Conservation (phyloP, 2,329 filamentous ascomycete genomes). For the Endocalyx cinctus region DNA sequence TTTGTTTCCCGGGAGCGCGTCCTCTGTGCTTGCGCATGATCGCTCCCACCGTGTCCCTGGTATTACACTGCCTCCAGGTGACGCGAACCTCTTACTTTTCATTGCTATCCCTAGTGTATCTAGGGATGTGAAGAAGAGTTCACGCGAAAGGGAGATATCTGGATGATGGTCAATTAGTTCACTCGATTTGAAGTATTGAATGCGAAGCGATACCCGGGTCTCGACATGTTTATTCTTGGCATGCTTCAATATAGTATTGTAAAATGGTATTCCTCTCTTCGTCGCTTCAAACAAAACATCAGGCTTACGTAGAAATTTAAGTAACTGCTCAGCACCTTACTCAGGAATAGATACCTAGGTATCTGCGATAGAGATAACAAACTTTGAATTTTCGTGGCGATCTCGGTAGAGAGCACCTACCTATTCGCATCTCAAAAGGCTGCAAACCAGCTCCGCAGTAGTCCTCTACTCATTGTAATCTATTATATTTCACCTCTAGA, state of each 20-base stretch:
- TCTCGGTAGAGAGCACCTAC: too few relatives aligned
- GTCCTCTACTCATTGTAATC: too few relatives aligned
- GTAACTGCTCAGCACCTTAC: too few relatives aligned
- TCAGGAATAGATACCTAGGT: too few relatives aligned
- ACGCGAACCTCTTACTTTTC: slow-evolving; percentile 63
- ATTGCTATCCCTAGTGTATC: slow-evolving; percentile 50
- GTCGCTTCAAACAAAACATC: neutral
- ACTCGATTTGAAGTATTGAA: neutral
- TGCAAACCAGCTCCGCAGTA: too few relatives aligned
- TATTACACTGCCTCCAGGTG: slow-evolving; percentile 71
- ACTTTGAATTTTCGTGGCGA: too few relatives aligned
- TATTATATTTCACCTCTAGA: too few relatives aligned
- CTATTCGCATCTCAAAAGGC: too few relatives aligned
- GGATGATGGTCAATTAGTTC: neutral
- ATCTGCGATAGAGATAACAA: too few relatives aligned
- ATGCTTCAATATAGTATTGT: neutral
- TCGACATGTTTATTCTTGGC: too few relatives aligned
- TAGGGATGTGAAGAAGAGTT: slow-evolving; percentile 52
- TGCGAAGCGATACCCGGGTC: too few relatives aligned
- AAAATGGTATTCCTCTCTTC: neutral
- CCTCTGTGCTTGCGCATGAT: slow-evolving; percentile 72
- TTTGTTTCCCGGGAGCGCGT: slow-evolving; percentile 49
- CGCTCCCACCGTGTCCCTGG: slow-evolving; percentile 65
- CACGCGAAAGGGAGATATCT: neutral
- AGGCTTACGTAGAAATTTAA: neutral